Conservation (phyloP, 768 basidiomycete species). For the Agrocybe chaxingu region DNA sequence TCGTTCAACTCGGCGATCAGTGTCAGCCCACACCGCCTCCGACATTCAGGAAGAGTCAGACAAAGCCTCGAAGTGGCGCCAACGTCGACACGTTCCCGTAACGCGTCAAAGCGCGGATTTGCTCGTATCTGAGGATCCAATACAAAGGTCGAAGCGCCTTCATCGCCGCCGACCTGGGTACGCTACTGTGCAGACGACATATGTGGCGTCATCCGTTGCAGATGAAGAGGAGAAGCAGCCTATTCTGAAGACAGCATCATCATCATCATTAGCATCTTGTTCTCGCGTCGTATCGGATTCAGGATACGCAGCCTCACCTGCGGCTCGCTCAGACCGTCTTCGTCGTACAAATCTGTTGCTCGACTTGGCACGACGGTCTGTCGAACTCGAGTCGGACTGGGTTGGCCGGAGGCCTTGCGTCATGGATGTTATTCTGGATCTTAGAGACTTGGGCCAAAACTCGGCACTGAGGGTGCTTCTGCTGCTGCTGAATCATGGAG, state of each 20-base stretch:
- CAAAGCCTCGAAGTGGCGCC: conserved; percentile 11
- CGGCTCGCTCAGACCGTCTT: conserved; percentile 10
- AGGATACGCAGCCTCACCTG: neutral
- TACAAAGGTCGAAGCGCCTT: conserved; percentile 2
- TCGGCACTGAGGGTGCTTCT: conserved; percentile 11
- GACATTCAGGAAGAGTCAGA: conserved; percentile 5
- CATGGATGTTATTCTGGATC: conserved; percentile 48
- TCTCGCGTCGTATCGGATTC: conserved; percentile 4
- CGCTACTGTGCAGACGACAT: neutral
- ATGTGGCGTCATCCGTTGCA: too few relatives aligned
- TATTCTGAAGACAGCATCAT: too few relatives aligned
- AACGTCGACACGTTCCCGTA: conserved; percentile 4
- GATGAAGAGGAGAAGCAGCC: too few relatives aligned
- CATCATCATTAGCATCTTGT: neutral
- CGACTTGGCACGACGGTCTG: conserved; percentile 6
- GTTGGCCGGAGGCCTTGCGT: conserved; percentile 31
- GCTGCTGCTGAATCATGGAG: neutral
- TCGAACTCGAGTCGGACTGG: conserved; percentile 21
- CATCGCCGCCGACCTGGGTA: conserved; percentile 2
- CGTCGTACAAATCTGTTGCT: conserved; percentile 2
- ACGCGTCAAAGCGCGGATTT: conserved; percentile 4
- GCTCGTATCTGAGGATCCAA: conserved; percentile 8
- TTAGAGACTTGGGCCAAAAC: conserved; percentile 26
- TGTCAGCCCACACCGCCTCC: conserved; percentile 10
- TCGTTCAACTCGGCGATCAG: conserved; percentile 4